Base-by-base conservation (phyloP, 2,329 filamentous ascomycete genomes). In the Fusarium nelsonii region DNA sequence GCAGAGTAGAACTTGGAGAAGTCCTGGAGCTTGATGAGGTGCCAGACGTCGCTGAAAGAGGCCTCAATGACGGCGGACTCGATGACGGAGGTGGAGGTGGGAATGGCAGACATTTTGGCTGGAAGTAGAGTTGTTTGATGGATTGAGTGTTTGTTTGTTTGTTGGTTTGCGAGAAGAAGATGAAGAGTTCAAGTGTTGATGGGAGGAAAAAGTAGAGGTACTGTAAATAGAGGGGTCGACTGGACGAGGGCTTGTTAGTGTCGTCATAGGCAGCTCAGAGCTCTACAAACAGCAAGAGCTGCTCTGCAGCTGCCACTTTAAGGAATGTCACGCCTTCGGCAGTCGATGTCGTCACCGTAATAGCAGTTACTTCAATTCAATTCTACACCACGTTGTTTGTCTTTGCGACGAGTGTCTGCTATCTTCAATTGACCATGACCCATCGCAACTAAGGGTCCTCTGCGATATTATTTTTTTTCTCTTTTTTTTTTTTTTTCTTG, bases 1-100 rank as follows among this genome's bases (percentile, higher is more conserved):
- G 86, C 85, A 44, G 83, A 81, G 88, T 89, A 92, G 83, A 91
- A 92, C 75, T 86, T 84, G 81, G 81, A 78, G 80, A 92, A 92
- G 78, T 89, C 84, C 78, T 88, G 85, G 39, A 92, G 87, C 84
- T 92, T 92, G 86, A 92, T 90, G 74, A 88, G 83, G 82, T 92
- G 90, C 90, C 90, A 92, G 77, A 92, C 90, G 71, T 86, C 79
- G 74, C 85, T 84, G 77, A 92, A 85, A 34, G 87, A 87, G 37
- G 89, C 89, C 72, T 87, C 84, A 80, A 92, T 91, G 79, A 92
- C 88, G 75, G 87, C 84, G 58, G 86, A 88, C 81, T 91, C 89
- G 72, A 84, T 81, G 74, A 91, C 88, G 28, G 87, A 89, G 73
- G 88, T 90, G 63, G 88, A 88, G 41, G 89, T 91, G 64, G 89